phyloP scores from a whole-genome alignment of 176 grass and related monocot species.

The Oryza glumipatula region DNA sequence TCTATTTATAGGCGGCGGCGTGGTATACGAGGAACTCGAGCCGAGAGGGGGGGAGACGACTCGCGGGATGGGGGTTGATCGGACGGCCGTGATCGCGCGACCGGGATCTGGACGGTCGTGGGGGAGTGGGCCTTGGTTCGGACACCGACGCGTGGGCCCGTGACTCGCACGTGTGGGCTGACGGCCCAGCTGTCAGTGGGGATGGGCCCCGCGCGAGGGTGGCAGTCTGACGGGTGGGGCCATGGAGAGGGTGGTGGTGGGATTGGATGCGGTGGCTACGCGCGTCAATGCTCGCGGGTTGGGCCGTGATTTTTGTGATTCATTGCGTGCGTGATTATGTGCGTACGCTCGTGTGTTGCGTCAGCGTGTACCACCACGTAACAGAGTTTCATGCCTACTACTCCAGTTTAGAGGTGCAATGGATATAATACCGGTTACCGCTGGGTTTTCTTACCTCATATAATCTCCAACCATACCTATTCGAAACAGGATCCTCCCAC shows the following conservation, averaged over 20 bases:
- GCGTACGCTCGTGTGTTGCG: neutral
- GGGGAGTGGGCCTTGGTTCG: neutral
- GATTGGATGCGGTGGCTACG: conserved; percentile 4
- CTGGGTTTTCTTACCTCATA: too few relatives aligned
- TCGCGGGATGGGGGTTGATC: neutral
- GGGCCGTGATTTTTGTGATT: neutral
- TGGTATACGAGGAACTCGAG: conserved; percentile 20
- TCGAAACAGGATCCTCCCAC: too few relatives aligned
- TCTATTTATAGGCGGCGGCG: conserved; percentile 59
- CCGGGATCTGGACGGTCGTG: neutral
- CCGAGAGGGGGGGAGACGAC: neutral
- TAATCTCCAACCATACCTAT: too few relatives aligned
- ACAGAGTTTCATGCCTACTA: too few relatives aligned
- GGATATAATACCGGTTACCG: too few relatives aligned
- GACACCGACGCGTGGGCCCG: conserved; percentile 7
- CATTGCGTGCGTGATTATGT: neutral
- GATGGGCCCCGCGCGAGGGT: too few relatives aligned
- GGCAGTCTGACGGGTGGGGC: neutral
- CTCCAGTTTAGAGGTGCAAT: too few relatives aligned
- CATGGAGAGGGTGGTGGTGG: neutral
- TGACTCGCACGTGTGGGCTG: too few relatives aligned
- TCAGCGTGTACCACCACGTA: too few relatives aligned
- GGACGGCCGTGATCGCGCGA: conserved; percentile 8
- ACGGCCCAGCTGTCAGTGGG: conserved; percentile 11
- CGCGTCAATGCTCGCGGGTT: neutral